A percentile compares a stretch with the other conserved stretches of the same genome.
phyloP scores from a whole-genome alignment of 1,284 basidiomycete species.

The Ceratobasidium papillatum region DNA sequence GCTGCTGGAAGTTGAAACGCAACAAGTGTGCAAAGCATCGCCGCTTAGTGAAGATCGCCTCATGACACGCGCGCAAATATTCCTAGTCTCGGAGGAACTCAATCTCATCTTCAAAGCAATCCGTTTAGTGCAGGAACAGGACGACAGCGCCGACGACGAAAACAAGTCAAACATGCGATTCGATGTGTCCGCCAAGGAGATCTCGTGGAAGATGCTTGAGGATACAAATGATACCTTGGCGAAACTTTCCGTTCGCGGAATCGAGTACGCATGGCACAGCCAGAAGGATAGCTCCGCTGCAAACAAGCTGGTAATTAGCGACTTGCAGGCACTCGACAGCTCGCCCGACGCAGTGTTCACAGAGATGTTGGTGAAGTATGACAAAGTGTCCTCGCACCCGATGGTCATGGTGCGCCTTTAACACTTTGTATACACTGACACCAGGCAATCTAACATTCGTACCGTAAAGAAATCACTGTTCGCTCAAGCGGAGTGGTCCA shows the following conservation, averaged over 20 bases:
- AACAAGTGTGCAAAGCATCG: conserved; percentile 52
- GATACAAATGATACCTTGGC: conserved; percentile 77
- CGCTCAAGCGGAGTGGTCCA: conserved; percentile 77
- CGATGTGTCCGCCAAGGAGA: conserved; percentile 83
- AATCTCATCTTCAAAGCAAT: conserved; percentile 91
- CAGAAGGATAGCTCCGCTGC: conserved; percentile 89
- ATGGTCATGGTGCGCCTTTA: conserved; percentile 67
- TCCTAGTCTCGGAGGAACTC: conserved; percentile 81
- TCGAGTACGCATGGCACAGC: conserved; percentile 85
- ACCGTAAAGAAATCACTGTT: conserved; percentile 65
- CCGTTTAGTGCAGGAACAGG: conserved; percentile 77
- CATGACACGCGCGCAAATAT: conserved; percentile 78
- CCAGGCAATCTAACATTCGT: conserved; percentile 35
- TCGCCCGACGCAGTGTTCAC: conserved; percentile 85
- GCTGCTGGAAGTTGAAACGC: conserved; percentile 65
- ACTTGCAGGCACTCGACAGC: conserved; percentile 87
- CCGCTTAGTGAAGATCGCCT: conserved; percentile 63
- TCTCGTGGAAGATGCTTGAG: conserved; percentile 95
- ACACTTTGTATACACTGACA: conserved; percentile 41
- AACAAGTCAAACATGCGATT: conserved; percentile 82
- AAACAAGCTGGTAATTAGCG: conserved; percentile 78
- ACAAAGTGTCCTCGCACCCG: conserved; percentile 68
- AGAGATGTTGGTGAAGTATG: conserved; percentile 82
- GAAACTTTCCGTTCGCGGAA: conserved; percentile 84
- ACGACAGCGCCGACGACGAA: conserved; percentile 67